These are phyloP conservation scores for Cucumis hystrix DNA, from an alignment of 306 rosid genomes.

Conservation along the genomic window DNA sequence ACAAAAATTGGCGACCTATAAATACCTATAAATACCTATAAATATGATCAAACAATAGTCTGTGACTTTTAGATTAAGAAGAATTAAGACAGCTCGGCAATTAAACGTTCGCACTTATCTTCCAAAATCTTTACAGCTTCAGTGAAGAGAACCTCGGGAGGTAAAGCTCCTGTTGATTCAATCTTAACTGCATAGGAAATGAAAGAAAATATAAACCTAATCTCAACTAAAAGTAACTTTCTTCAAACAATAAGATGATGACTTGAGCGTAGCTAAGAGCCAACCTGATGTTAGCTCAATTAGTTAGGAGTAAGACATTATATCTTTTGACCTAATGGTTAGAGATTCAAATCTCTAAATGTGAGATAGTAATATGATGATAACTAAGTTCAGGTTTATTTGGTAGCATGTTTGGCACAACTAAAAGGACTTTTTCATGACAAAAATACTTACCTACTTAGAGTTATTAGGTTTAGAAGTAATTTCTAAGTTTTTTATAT, in stretches of 20 bases:
- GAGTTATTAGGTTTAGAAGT: too few relatives aligned
- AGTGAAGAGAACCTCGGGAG: conserved; percentile 65
- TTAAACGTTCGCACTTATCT: conserved; percentile 87
- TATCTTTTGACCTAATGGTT: neutral
- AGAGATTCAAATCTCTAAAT: neutral
- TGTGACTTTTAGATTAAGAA: neutral
- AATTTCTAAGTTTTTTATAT: too few relatives aligned
- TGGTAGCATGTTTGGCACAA: neutral
- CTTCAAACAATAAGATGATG: neutral
- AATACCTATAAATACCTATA: neutral
- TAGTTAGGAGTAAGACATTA: neutral
- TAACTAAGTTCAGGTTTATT: too few relatives aligned
- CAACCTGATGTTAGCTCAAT: neutral
- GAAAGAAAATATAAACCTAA: neutral
- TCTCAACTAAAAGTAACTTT: neutral
- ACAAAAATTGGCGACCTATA: neutral
- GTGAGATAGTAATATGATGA: too few relatives aligned
- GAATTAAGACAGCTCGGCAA: conserved; percentile 61
- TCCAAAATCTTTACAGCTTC: conserved; percentile 93
- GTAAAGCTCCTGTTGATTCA: conserved; percentile 84
- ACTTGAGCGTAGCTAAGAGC: neutral
- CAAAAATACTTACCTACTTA: too few relatives aligned
- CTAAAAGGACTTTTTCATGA: too few relatives aligned
- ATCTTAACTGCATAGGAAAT: conserved; percentile 37
- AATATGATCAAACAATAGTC: neutral